phyloP scores from a whole-genome alignment of 495 filamentous ascomycete genomes.

The Talaromyces borbonicus region DNA sequence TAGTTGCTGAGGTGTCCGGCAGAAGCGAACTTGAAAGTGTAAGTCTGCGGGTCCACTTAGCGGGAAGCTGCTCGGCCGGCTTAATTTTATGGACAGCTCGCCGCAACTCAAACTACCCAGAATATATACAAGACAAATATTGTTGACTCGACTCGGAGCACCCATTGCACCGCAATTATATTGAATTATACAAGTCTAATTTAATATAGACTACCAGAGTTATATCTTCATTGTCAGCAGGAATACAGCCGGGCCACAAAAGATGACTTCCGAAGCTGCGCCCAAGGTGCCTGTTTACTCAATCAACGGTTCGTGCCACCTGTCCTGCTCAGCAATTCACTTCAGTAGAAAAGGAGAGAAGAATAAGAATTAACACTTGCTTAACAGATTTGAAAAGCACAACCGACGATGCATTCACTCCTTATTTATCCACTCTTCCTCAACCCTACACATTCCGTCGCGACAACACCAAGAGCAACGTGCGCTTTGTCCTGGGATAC shows the following conservation, averaged over 20 bases:
- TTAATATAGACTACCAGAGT: no score
- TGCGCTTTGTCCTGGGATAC: conserved; percentile 77
- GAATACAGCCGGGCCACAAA: not conserved
- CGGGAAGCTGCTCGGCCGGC: conserved; percentile 8
- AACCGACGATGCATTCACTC: conserved; percentile 85
- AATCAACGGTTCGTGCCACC: conserved; percentile 31
- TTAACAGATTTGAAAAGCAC: conserved; percentile 85
- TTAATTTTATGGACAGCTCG: conserved; percentile 34
- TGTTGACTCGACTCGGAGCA: no score
- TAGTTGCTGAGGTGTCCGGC: conserved; percentile 11
- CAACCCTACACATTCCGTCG: conserved; percentile 58
- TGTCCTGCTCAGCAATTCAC: not conserved
- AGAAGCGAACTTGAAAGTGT: conserved; percentile 11
- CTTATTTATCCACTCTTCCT: conserved; percentile 74
- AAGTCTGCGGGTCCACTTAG: conserved; percentile 7
- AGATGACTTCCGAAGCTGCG: conserved; percentile 21
- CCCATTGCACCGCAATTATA: no score
- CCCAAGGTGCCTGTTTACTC: conserved; percentile 39
- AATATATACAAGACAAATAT: no score
- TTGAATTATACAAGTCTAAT: no score
- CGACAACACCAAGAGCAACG: conserved; percentile 68
- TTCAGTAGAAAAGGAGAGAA: conserved; percentile 8
- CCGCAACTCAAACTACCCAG: conserved; percentile 26
- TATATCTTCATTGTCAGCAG: no score
- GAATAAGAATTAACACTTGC: not conserved